Evolutionary conservation across 2,329 filamentous ascomycete species (phyloP).

Genomic region (Achaetomium macrosporum): DNA sequence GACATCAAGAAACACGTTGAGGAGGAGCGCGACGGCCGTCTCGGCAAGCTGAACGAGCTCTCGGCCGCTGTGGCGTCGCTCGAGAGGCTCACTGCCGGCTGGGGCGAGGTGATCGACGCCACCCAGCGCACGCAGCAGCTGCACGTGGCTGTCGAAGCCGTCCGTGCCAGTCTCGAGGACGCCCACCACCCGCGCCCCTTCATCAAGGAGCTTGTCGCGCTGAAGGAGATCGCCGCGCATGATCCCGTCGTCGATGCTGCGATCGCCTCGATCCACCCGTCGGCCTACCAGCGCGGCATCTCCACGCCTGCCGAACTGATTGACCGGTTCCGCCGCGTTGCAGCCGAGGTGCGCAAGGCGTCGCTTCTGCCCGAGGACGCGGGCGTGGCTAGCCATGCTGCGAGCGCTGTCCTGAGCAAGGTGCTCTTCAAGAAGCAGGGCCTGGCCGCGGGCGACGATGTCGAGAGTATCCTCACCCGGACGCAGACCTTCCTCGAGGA

Average conservation of each 20-base stretch:
- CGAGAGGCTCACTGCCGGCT: constrained; percentile 79
- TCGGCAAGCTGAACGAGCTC: constrained; percentile 79
- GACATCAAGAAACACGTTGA: constrained; percentile 80
- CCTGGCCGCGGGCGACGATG: constrained; percentile 75
- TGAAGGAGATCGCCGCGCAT: constrained; percentile 83
- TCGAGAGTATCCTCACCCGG: constrained; percentile 86
- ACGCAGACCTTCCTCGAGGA: constrained; percentile 90
- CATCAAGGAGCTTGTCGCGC: constrained; percentile 82
- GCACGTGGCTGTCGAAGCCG: constrained; percentile 90
- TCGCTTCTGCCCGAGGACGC: constrained; percentile 87
- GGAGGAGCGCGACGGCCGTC: constrained; percentile 76
- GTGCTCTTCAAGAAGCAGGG: constrained; percentile 94
- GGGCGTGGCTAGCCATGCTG: constrained; percentile 89
- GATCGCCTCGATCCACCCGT: constrained; percentile 92
- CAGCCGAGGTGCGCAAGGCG: constrained; percentile 88
- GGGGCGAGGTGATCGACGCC: constrained; percentile 83
- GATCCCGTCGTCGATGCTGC: constrained; percentile 86
- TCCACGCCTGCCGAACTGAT: constrained; percentile 79
- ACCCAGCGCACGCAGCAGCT: constrained; percentile 95
- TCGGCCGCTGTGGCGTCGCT: constrained; percentile 73
- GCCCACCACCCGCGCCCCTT: constrained; percentile 74
- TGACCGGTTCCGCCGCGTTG: constrained; percentile 91
- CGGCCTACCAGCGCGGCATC: constrained; percentile 87
- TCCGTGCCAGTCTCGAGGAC: constrained; percentile 75
- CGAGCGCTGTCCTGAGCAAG: constrained; percentile 84